A percentile compares a stretch with the other conserved stretches of the same genome.
These are phyloP conservation scores for Periconia macrospinosa DNA, from an alignment of 2,329 filamentous ascomycete genomes.

Conservation along the genomic window DNA sequence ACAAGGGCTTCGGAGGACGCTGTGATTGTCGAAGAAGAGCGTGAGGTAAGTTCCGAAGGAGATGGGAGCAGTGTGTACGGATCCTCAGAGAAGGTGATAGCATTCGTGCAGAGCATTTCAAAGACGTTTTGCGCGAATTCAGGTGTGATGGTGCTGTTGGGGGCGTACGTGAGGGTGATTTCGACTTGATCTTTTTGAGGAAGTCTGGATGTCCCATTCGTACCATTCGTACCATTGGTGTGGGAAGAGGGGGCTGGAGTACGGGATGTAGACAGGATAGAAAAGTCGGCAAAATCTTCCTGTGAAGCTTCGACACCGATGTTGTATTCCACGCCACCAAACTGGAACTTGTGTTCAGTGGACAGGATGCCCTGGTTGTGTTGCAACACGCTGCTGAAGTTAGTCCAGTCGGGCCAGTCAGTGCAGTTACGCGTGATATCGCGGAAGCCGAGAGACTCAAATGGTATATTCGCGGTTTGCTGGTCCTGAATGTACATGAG, in stretches of 20 bases:
- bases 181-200: slow-evolving; percentile 24
- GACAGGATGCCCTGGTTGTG: slow-evolving; percentile 35
- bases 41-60: slow-evolving; percentile 28
- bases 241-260: background rate
- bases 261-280: slow-evolving; percentile 28
- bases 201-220: too few relatives aligned
- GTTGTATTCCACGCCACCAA: slow-evolving; percentile 38
- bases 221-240: too few relatives aligned
- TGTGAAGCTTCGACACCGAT: slow-evolving; percentile 32
- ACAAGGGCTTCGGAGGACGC: slow-evolving; percentile 16
- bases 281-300: slow-evolving; percentile 39
- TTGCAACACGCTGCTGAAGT: slow-evolving; percentile 38
- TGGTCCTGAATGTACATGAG: slow-evolving; percentile 47
- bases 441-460: slow-evolving; percentile 37
- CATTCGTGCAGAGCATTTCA: slow-evolving; percentile 32
- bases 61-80: slow-evolving; percentile 31
- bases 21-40: slow-evolving; percentile 21
- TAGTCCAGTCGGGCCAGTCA: slow-evolving; percentile 41
- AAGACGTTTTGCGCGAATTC: slow-evolving; percentile 56
- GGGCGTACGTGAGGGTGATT: slow-evolving; percentile 32
- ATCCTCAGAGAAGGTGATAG: slow-evolving; percentile 28
- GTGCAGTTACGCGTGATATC: slow-evolving; percentile 40
- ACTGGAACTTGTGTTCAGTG: slow-evolving; percentile 50
- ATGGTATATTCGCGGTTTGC: slow-evolving; percentile 45
- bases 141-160: slow-evolving; percentile 51